These are phyloP conservation scores for Asterella californica DNA, from an alignment of 225 moss, liverwort and hornwort species.

Conservation along the genomic window DNA sequence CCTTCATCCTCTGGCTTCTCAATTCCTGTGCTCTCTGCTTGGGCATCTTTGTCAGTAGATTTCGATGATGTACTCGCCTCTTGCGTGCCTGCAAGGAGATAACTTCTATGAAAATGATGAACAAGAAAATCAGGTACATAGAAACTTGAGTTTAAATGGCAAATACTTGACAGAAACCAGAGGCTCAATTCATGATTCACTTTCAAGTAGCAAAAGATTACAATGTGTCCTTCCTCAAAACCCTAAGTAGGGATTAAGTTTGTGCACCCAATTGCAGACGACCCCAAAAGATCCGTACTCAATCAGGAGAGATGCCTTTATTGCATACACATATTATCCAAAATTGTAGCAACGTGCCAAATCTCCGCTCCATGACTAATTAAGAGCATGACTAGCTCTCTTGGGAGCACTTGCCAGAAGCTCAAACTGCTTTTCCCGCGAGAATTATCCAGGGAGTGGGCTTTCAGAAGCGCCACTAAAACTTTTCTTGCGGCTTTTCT, in stretches of 20 bases:
- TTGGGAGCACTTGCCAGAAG: slow-evolving; percentile 43
- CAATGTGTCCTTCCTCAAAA: not conserved
- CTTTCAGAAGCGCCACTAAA: slow-evolving; percentile 29
- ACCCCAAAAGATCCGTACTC: not conserved
- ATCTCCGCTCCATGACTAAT: slow-evolving; percentile 7
- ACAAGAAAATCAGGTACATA: slow-evolving; percentile 9
- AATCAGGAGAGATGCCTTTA: slow-evolving; percentile 28
- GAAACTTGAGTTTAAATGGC: not conserved
- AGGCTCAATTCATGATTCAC: not conserved
- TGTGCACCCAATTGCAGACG: not conserved
- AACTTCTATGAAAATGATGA: slow-evolving; percentile 22
- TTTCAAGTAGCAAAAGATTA: not conserved
- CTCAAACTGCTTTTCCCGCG: slow-evolving; percentile 29
- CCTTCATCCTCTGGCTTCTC: slow-evolving; percentile 33
- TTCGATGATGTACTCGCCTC: slow-evolving; percentile 25
- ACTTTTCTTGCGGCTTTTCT: slow-evolving; percentile 58
- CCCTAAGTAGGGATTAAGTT: not conserved
- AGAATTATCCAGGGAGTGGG: slow-evolving; percentile 21
- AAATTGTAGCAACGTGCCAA: slow-evolving; percentile 20
- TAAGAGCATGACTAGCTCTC: slow-evolving; percentile 21
- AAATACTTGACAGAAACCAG: not conserved
- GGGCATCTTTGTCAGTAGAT: slow-evolving; percentile 18
- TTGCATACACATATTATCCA: slow-evolving; percentile 25
- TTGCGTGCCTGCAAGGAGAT: slow-evolving; percentile 39
- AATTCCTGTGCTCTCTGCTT: slow-evolving; percentile 26